Evolutionary conservation across 2,329 filamentous ascomycete species (phyloP), one percentile per base, ranked within the genome.

Genomic region (Fusarium albosuccineum): DNA sequence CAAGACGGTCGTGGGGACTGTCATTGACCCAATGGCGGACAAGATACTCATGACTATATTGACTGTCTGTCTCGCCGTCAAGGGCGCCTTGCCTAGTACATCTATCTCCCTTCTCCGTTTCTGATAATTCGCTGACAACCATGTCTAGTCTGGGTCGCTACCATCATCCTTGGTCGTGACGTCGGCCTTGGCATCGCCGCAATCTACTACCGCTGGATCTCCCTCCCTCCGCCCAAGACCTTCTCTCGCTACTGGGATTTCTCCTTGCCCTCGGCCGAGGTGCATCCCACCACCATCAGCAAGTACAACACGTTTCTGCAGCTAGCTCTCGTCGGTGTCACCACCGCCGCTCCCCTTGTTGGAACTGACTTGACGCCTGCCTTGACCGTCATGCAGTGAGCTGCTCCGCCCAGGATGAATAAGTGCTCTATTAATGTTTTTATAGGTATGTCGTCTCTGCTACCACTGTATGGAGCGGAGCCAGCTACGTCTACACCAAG

Each of bases 231-330:
- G 0, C 96, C 96, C 2, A 98, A 98, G 81, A 98, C 96, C 0
- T 92, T 97, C 79, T 81, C 87, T 16, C 85, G 96, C 16, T 99
- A 98, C 80, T 99, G 96, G 96, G 96, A 99, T 80, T 98, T 99
- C 76, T 95, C 92, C 4, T 86, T 99, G 13, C 96, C 93, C 3
- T 92, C 90, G 39, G 93, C 93, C 3, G 92, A 96, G 79, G 93
- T 97, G 6, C 91, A 89, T 62, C 93, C 93, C 1, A 96, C 93
- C 0, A 91, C 86, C 2, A 92, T 97, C 64, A 94, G 91, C 80
- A 97, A 97, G 82, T 90, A 94, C 79, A 99, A 99, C 80, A 99
- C 96, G 0, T 94, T 97, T 42, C 81, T 98, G 71, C 96, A 99
- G 78, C 83, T 99, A 17, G 89, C 90, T 5, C 86, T 99, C 11